A percentile compares a stretch with the other conserved stretches of the same genome.
Evolutionary conservation across 495 filamentous ascomycete species (phyloP).

Genomic region (Trichoderma orchidacearum): DNA sequence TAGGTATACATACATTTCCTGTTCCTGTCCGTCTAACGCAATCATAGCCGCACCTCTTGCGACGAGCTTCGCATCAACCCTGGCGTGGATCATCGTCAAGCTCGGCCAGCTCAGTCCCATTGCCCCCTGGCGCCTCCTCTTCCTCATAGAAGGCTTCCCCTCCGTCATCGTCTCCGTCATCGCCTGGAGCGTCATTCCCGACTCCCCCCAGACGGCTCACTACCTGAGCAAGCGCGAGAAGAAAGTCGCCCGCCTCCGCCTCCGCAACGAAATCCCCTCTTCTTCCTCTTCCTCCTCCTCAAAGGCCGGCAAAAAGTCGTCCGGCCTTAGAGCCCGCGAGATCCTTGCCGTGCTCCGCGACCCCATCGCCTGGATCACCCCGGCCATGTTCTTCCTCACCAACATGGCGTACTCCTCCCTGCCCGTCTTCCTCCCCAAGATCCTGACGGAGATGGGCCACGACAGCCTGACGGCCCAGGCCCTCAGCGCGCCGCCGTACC

Average conservation of each 20-base stretch:
- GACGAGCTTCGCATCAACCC: slow-evolving; percentile 67
- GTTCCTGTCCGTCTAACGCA: slow-evolving; percentile 25
- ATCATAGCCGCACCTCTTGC: slow-evolving; percentile 58
- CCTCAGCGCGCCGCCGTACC: slow-evolving; percentile 67
- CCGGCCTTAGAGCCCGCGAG: slow-evolving; percentile 31
- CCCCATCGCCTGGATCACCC: slow-evolving; percentile 55
- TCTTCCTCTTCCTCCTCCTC: neutral
- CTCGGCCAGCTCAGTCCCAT: slow-evolving; percentile 41
- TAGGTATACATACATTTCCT: slow-evolving; percentile 4
- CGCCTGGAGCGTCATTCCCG: slow-evolving; percentile 62
- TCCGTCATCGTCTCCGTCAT: slow-evolving; percentile 52
- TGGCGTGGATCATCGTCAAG: slow-evolving; percentile 72
- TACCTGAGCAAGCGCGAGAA: slow-evolving; percentile 67
- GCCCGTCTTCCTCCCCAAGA: slow-evolving; percentile 75
- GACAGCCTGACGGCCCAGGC: slow-evolving; percentile 56
- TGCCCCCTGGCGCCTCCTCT: slow-evolving; percentile 71
- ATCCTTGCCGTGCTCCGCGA: slow-evolving; percentile 31
- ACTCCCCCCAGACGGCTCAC: slow-evolving; percentile 48
- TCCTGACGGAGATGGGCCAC: slow-evolving; percentile 67
- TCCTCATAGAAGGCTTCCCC: slow-evolving; percentile 78
- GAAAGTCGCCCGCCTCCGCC: slow-evolving; percentile 53
- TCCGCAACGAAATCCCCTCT: slow-evolving; percentile 17
- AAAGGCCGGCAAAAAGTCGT: slow-evolving; percentile 34
- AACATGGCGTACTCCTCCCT: slow-evolving; percentile 65
- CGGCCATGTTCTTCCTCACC: slow-evolving; percentile 42